Base-by-base conservation (phyloP, 148 eudicot species). In the Camellia japonica region DNA sequence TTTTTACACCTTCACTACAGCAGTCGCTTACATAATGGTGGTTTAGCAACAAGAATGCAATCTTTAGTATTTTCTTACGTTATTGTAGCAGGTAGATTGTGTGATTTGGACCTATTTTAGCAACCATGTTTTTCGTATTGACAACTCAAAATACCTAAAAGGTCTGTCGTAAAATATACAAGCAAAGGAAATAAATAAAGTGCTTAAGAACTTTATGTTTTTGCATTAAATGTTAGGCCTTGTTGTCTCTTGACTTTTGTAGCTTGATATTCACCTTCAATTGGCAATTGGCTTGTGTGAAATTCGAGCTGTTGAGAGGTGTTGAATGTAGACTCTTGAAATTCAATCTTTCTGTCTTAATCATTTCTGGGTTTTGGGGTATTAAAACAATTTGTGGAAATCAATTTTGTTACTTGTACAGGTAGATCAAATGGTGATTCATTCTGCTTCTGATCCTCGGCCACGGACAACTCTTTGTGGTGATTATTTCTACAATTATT, bases 401-500 rank as follows among this genome's bases (percentile, higher is more conserved):
- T 62, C 9, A 65, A 52, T 23, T 59, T 51, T 55, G 15, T 78
- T 43, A 19, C 44, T 77, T 72, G 60, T n/a, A 14, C 88, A 96
- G 99, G 98, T 96, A 73, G 99, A 96, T 74, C 99, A 96, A 85
- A 96, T 96, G 99, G 97, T 94, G 65, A 96, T 96, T 77, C 99
- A 96, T 87, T 96, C 98, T 19, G 95, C 94, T 49, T 91, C 95
- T 14, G 97, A 96, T 87, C 93, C 91, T 66, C 86, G 94, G 46
- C 98, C 99, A 69, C 83, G 89, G 77, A 91, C 93, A 47, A 96
- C 99, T 52, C 93, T 94, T 20, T 93, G 99, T 85, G 98, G 97
- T 78, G 99, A 96, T 86, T 96, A 96, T 81, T 96, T 96, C 81
- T 96, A 93, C 73, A 96, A 96, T 82, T 96, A 90, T 77, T 96